These are phyloP conservation scores for Ogataea hybrid DNA, from an alignment of 1,139 yeast species.

Conservation along the genomic window DNA sequence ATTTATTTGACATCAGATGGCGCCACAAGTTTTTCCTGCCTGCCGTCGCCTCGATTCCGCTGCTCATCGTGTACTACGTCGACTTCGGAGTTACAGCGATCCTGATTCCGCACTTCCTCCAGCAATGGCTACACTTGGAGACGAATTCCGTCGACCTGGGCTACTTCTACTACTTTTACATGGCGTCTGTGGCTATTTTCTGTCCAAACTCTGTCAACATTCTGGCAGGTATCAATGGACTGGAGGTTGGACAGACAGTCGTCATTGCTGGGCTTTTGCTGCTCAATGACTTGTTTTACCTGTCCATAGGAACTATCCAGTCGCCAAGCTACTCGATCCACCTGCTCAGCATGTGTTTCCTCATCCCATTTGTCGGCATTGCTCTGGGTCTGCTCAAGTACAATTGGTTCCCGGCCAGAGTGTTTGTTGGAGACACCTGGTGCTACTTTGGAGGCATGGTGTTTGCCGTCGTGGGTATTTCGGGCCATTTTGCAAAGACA, in stretches of 20 bases:
- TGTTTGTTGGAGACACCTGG: conserved; percentile 96
- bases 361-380: conserved; percentile 87
- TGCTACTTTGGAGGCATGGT: conserved; percentile 99
- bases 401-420: conserved; percentile 90
- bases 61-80: conserved; percentile 85
- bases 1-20: conserved; percentile 94
- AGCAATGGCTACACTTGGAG: conserved; percentile 32
- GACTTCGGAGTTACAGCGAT: conserved; percentile 93
- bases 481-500: conserved; percentile 96
- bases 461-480: conserved; percentile 92
- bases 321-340: conserved; percentile 78
- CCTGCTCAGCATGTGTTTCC: conserved; percentile 70
- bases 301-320: conserved; percentile 30
- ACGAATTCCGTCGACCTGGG: conserved; percentile 68
- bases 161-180: conserved; percentile 73
- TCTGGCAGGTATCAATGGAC: conserved; percentile 92
- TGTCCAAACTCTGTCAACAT: conserved; percentile 97
- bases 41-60: conserved; percentile 89
- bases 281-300: conserved; percentile 72
- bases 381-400: conserved; percentile 70
- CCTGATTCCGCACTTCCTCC: conserved; percentile 74
- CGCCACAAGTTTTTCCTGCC: conserved; percentile 95
- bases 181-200: conserved; percentile 89
- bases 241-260: conserved; percentile 95
- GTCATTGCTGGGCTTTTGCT: conserved; percentile 71